phyloP scores from a whole-genome alignment of 306 rosid genomes.

The Calophaca sinica region DNA sequence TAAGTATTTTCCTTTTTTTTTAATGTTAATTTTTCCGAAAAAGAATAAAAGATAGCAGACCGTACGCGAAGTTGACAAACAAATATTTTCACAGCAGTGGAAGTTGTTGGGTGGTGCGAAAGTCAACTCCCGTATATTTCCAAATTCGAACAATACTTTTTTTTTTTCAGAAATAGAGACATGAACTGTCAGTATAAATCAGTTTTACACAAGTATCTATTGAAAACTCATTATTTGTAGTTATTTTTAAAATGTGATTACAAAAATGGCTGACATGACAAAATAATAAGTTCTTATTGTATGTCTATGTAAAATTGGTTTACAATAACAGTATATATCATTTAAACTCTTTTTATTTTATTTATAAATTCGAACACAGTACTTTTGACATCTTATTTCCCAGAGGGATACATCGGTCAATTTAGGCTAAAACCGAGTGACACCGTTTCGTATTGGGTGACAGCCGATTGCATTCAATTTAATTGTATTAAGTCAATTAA shows the following conservation, averaged over 20 bases:
- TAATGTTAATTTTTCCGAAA: neutral
- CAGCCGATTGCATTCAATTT: neutral
- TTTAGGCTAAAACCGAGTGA: constrained; percentile 42
- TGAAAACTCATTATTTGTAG: too few relatives aligned
- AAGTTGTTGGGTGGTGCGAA: constrained; percentile 39
- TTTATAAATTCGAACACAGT: too few relatives aligned
- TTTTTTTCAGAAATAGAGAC: too few relatives aligned
- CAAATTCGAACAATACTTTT: neutral
- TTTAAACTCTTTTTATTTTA: too few relatives aligned
- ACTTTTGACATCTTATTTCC: constrained; percentile 14
- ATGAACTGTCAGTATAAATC: too few relatives aligned
- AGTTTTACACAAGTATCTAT: too few relatives aligned
- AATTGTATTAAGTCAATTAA: neutral
- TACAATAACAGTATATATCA: too few relatives aligned
- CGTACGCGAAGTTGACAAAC: constrained; percentile 39
- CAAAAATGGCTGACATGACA: too few relatives aligned
- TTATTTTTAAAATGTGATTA: too few relatives aligned
- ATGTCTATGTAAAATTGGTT: too few relatives aligned
- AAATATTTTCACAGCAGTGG: neutral
- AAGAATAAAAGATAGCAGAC: neutral
- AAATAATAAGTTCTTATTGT: too few relatives aligned
- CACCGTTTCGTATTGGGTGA: constrained; percentile 7
- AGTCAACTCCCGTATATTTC: constrained; percentile 13
- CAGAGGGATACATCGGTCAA: constrained; percentile 39
- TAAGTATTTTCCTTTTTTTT: neutral